These are phyloP conservation scores for Carallia brachiata DNA, from an alignment of 345 rosid genomes.

Conservation along the genomic window DNA sequence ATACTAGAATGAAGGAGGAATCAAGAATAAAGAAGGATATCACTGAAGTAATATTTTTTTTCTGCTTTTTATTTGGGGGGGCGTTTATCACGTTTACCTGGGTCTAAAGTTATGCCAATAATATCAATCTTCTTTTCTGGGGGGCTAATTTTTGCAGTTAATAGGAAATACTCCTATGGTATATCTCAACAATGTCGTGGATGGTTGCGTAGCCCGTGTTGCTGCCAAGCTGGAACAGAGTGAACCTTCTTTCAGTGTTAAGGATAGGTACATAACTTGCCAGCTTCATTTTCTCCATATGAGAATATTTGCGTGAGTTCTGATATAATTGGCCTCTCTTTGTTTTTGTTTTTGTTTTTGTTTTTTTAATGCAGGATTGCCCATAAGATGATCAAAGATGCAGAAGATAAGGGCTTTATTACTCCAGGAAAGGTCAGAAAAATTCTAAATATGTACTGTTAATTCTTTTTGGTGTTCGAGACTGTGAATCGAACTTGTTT, in stretches of 20 bases:
- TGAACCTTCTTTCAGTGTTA: constrained; percentile 81
- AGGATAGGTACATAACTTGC: constrained; percentile 54
- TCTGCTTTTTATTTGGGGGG: not conserved
- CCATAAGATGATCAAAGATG: not conserved
- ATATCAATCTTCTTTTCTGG: not conserved
- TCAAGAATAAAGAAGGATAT: constrained; percentile 14
- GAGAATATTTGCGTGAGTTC: not conserved
- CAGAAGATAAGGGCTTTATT: constrained; percentile 1
- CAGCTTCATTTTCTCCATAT: not conserved
- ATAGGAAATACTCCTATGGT: constrained; percentile 87
- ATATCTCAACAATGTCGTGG: constrained; percentile 63
- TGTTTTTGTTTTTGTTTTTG: not conserved
- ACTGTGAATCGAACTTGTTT: too few species aligned
- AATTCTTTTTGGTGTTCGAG: too few species aligned
- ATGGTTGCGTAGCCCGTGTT: constrained; percentile 72
- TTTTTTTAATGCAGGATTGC: constrained; percentile 15
- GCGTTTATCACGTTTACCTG: not conserved
- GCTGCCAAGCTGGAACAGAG: constrained; percentile 84
- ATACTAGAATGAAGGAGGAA: constrained; percentile 14
- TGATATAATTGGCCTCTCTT: too few species aligned
- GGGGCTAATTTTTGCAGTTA: constrained; percentile 32
- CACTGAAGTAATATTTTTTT: constrained; percentile 12
- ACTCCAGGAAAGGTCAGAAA: constrained; percentile 2
- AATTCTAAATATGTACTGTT: too few species aligned
- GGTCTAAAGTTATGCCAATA: not conserved